These are phyloP conservation scores for Boletellus ananas DNA, from an alignment of 768 basidiomycete species.

Conservation along the genomic window DNA sequence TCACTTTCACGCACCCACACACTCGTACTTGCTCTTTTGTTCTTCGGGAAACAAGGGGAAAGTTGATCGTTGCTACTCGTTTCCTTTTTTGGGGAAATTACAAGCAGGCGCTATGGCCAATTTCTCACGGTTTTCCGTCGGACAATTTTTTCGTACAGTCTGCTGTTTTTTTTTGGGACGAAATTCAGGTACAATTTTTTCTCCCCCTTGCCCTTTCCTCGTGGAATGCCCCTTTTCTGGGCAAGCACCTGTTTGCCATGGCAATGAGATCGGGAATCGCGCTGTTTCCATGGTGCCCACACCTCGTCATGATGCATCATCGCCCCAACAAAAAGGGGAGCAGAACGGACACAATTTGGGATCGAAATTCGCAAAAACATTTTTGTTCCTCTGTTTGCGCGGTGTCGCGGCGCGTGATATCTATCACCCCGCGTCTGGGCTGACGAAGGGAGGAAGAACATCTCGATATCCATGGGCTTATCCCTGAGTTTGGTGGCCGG, in stretches of 20 bases:
- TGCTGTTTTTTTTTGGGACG: not conserved
- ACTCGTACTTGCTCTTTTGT: constrained; percentile 15
- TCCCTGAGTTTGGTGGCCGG: no score
- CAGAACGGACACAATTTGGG: no score
- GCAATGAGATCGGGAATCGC: not conserved
- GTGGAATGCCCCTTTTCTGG: no score
- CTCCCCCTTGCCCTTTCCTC: no score
- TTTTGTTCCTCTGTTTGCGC: no score
- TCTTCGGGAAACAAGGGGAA: constrained; percentile 20
- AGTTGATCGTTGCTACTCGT: not conserved
- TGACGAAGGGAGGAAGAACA: no score
- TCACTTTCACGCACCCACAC: constrained; percentile 4
- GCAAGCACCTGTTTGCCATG: not conserved
- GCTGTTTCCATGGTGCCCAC: not conserved
- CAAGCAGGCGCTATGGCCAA: not conserved
- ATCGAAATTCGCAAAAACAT: no score
- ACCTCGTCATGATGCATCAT: no score
- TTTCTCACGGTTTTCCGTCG: not conserved
- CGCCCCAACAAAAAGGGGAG: no score
- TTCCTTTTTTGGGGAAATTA: not conserved
- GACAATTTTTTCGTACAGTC: constrained; percentile 3
- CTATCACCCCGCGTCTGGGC: no score
- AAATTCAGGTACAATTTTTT: not conserved
- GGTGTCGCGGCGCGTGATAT: no score
- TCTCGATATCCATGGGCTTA: no score